Evolutionary conservation across 164 flowering plant genomes (phyloP), one percentile per base, ranked within the genome.

Genomic region (Cinnamomum chago): DNA sequence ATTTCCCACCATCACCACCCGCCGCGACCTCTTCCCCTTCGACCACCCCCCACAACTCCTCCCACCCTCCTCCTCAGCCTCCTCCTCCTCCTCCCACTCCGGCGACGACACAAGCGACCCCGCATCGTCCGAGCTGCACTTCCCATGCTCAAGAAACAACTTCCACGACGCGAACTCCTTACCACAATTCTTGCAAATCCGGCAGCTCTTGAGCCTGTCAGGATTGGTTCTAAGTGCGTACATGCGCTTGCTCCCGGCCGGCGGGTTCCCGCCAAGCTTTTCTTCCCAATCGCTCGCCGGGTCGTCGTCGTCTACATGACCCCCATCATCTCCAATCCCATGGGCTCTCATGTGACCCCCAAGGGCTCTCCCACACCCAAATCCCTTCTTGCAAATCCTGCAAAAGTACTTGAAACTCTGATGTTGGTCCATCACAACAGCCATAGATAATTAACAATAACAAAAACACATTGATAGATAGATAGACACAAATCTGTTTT

Each of bases 311-410:
- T 92, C 93, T 1, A 82, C 62, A 35, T 77, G 81, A 0, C 82
- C 90, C 7, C 47, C 71, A 60, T 90, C 96, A 35, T 87, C 98
- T 6, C 92, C 95, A 1, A 93, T 90, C 2, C 99, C 99, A 76
- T 95, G 99, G 6, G 98, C 97, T 79, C 98, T 85, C 99, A 93
- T 95, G 83, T 95, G 99, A 6, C 99, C 99, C 1, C 99, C 99
- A 0, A 95, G 82, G 15, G 98, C 99, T 68, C 99, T 83, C 11
- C 98, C 99, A 75, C 99, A 93, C 24, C 87, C 86, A 71, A 95
- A 95, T 2, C 98, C 99, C 72, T 88, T 95, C 85, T 88, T 92
- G 83, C 99, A 95, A 73, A 93, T 87, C 67, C 83, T 89, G 70
- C 99, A 95, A 76, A 84, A 88, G 74, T 91, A 88, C 80, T 95